Conservation (phyloP, 2,329 filamentous ascomycete species). For the Paraphaeosphaeria sporulosa region DNA sequence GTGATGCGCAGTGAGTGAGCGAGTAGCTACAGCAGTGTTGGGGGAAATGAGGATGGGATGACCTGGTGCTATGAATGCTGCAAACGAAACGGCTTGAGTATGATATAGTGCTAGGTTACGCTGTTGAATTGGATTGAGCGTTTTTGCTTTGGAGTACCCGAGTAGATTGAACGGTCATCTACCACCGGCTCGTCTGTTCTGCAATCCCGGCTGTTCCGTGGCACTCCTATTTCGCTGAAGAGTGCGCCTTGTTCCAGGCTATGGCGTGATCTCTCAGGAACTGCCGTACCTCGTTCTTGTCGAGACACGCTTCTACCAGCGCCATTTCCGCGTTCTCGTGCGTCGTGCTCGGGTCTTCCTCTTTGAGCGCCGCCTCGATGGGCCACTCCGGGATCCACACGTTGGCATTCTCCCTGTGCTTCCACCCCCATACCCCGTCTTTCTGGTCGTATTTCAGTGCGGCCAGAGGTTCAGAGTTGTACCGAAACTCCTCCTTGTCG, state of each 20-base stretch:
- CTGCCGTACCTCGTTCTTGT: background rate
- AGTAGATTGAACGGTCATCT: too few relatives aligned
- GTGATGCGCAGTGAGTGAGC: background rate
- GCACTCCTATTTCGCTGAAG: too few relatives aligned
- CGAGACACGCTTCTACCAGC: background rate
- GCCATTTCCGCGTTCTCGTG: background rate
- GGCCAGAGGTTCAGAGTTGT: background rate
- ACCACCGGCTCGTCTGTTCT: too few relatives aligned
- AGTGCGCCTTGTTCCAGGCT: background rate
- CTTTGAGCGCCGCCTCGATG: background rate
- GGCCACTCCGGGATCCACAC: constrained; percentile 1
- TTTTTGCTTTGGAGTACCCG: background rate
- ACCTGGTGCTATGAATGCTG: background rate
- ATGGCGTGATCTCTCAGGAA: background rate
- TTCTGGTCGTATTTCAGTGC: background rate
- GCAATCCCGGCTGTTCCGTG: too few relatives aligned
- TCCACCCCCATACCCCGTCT: background rate
- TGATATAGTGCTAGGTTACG: background rate
- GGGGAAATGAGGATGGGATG: background rate
- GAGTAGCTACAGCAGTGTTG: too few relatives aligned
- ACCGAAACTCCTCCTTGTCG: background rate
- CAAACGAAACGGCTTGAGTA: background rate
- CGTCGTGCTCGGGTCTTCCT: background rate
- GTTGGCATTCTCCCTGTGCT: background rate
- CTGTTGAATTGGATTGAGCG: background rate